Conservation (phyloP, 1,284 basidiomycete genomes). For the Anthracocystis panici-leucophaei region DNA sequence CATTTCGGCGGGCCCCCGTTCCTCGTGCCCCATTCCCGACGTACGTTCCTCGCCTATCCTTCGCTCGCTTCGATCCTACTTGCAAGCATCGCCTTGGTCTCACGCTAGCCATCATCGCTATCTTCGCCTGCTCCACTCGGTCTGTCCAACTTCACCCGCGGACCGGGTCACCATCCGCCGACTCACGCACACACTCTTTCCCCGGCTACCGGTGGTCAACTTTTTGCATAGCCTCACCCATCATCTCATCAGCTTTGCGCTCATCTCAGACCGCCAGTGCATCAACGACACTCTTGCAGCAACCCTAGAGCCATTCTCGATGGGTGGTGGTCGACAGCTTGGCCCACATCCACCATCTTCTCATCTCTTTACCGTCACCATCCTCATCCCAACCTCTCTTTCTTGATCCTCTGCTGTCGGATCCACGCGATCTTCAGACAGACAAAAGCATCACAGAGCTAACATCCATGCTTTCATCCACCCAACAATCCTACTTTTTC, state of each 20-base stretch:
- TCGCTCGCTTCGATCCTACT: constrained; percentile 7
- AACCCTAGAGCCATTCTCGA: not conserved
- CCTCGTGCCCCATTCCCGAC: not conserved
- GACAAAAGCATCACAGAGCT: constrained; percentile 14
- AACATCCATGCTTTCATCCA: constrained; percentile 34
- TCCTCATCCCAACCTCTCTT: not conserved
- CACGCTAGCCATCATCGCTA: constrained; percentile 31
- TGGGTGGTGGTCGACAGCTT: not conserved
- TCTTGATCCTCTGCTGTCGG: constrained; percentile 3
- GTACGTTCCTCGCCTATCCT: not conserved
- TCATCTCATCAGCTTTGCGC: not conserved
- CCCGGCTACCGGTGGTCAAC: not conserved
- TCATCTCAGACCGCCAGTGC: not conserved
- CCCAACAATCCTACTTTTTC: constrained; percentile 16
- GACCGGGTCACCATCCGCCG: not conserved
- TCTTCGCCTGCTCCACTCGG: not conserved
- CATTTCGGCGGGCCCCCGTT: not conserved
- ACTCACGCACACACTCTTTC: not conserved
- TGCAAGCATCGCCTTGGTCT: constrained; percentile 35
- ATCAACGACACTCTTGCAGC: not conserved
- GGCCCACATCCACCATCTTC: not conserved
- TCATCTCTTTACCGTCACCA: not conserved
- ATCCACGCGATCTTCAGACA: constrained; percentile 26
- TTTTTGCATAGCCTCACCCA: constrained; percentile 32
- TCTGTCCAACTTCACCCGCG: not conserved